These are phyloP conservation scores for Tulasnella sp. DNA, from an alignment of 768 basidiomycete species.

Conservation along the genomic window DNA sequence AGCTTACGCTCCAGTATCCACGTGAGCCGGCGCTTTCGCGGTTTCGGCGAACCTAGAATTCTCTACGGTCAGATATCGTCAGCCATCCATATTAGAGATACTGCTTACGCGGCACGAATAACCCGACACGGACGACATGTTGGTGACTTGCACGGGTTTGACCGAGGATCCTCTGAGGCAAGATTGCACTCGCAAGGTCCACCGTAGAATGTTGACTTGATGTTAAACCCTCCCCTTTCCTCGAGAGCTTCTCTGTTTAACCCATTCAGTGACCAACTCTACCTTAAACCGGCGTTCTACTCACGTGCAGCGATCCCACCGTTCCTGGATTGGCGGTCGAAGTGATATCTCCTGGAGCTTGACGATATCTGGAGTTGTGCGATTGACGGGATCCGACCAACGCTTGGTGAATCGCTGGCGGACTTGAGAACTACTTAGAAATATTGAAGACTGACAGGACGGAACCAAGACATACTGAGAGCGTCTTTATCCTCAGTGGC, in stretches of 20 bases:
- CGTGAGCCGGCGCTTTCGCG: not conserved
- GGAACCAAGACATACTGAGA: not conserved
- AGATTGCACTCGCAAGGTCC: not conserved
- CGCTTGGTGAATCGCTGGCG: not conserved
- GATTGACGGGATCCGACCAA: not conserved
- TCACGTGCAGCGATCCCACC: not conserved
- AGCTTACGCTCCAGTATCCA: not conserved
- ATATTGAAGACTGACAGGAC: not conserved
- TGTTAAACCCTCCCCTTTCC: not conserved
- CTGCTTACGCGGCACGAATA: not conserved
- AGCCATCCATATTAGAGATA: too few species aligned
- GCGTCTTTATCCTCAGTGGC: not conserved
- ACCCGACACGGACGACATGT: not conserved
- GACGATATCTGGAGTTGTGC: not conserved
- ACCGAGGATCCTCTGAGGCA: not conserved
- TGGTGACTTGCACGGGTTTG: not conserved
- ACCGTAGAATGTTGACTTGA: not conserved
- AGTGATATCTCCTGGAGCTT: not conserved
- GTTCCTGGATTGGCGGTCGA: not conserved
- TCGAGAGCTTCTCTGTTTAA: not conserved
- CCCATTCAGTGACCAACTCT: not conserved
- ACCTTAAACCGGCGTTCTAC: not conserved
- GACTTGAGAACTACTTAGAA: not conserved
- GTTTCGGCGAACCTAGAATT: not conserved
- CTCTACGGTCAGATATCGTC: too few species aligned